Evolutionary conservation across 2,329 filamentous ascomycete species (phyloP).

Genomic region (Stenocarpella maydis): DNA sequence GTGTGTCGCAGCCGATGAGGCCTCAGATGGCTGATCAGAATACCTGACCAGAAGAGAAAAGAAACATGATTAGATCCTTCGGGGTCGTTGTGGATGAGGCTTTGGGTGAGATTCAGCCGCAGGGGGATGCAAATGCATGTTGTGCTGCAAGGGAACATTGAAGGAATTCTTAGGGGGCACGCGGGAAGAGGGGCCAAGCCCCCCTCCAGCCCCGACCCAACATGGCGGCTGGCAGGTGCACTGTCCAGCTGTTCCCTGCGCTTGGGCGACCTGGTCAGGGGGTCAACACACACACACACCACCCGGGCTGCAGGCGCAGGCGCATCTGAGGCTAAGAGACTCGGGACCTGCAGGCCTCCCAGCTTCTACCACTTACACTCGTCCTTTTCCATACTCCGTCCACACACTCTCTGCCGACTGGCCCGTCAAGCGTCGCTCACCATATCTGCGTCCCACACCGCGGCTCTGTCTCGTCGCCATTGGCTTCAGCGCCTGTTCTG

Average conservation of each 20-base stretch:
- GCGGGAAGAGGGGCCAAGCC: neutral
- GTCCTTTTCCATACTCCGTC: no score
- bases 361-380: neutral
- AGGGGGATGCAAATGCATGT: slow-evolving; percentile 5
- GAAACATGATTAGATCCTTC: slow-evolving; percentile 9
- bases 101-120: slow-evolving; percentile 13
- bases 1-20: neutral
- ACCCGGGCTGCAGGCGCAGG: slow-evolving; percentile 8
- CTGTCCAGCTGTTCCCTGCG: slow-evolving; percentile 32
- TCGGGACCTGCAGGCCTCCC: slow-evolving; percentile 23
- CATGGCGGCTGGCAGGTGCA: slow-evolving; percentile 30
- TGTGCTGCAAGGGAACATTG: neutral
- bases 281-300: neutral
- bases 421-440: slow-evolving; percentile 21
- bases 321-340: slow-evolving; percentile 9
- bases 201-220: neutral
- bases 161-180: neutral
- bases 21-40: neutral
- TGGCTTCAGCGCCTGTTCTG: slow-evolving; percentile 30
- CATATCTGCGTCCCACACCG: slow-evolving; percentile 15
- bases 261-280: slow-evolving; percentile 26
- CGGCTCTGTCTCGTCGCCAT: slow-evolving; percentile 23
- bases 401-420: neutral
- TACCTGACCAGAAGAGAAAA: neutral
- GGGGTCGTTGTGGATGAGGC: slow-evolving; percentile 12